Evolutionary conservation across 345 rosid species (phyloP).

Genomic region (Hevea brasiliensis): DNA sequence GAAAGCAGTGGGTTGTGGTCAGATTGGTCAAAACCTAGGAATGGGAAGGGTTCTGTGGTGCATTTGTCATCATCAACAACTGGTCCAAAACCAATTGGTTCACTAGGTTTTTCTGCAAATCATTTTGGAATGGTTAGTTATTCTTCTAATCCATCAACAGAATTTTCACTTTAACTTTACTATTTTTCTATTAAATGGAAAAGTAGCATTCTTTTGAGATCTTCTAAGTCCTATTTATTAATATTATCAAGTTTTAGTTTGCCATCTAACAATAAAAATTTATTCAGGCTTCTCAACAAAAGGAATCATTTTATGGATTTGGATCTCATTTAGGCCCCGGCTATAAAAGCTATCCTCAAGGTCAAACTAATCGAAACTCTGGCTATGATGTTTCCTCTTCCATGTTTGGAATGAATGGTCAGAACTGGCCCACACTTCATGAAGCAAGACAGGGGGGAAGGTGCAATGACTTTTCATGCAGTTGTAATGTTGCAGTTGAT

Average conservation of each 20-base stretch:
- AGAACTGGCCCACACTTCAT: conserved; percentile 46
- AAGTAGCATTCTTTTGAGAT: conserved; percentile 7
- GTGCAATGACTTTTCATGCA: conserved; percentile 45
- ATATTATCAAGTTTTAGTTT: background rate
- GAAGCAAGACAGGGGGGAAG: conserved; percentile 46
- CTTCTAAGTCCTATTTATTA: background rate
- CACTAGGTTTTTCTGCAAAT: conserved; percentile 34
- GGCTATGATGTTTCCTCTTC: conserved; percentile 38
- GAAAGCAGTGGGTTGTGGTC: conserved; percentile 35
- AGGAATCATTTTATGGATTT: conserved; percentile 39
- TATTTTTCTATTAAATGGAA: background rate
- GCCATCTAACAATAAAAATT: conserved; percentile 23
- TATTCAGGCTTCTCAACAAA: conserved; percentile 48
- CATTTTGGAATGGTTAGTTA: conserved; percentile 54
- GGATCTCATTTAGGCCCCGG: conserved; percentile 44
- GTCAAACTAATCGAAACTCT: conserved; percentile 33
- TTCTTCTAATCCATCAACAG: conserved; percentile 16
- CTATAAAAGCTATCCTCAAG: conserved; percentile 40
- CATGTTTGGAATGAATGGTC: conserved; percentile 37
- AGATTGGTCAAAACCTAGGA: conserved; percentile 34
- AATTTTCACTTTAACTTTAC: background rate
- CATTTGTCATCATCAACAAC: conserved; percentile 35
- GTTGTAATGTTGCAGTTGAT: conserved; percentile 44
- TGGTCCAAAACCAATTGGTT: conserved; percentile 28
- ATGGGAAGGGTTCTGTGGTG: conserved; percentile 30